Percentiles rank a stretch among this genome's conserved stretches.
Conservation (phyloP, 345 rosid species). For the Lenwebbia sp. region DNA sequence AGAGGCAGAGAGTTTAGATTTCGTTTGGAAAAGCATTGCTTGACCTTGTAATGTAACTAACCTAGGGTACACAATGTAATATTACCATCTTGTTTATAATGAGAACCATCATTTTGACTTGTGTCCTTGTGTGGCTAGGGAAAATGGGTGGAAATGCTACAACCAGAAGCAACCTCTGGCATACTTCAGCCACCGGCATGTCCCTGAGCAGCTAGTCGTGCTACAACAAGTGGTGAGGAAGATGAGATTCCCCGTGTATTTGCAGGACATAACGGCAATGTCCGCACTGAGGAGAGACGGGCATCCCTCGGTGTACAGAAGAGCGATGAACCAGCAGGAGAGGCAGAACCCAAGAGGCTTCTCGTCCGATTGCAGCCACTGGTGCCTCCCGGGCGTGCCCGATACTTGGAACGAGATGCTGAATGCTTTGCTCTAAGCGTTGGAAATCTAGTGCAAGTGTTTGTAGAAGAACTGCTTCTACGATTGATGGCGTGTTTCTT, state of each 20-base stretch:
- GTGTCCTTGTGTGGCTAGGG: conserved; percentile 22
- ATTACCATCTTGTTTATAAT: not conserved
- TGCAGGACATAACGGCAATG: conserved; percentile 78
- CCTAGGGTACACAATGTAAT: not conserved
- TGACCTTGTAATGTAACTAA: not conserved
- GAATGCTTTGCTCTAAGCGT: conserved; percentile 28
- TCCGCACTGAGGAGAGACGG: conserved; percentile 77
- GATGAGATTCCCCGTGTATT: conserved; percentile 66
- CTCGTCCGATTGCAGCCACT: conserved; percentile 85
- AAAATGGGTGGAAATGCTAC: conserved; percentile 82
- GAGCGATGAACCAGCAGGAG: conserved; percentile 35
- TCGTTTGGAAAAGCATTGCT: not conserved
- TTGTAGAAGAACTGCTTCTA: not conserved
- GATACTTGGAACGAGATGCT: conserved; percentile 95
- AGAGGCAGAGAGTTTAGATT: not conserved
- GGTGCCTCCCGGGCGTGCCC: conserved; percentile 98
- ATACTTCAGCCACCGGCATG: conserved; percentile 43
- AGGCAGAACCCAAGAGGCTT: conserved; percentile 30
- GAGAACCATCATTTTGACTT: not conserved
- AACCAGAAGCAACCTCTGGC: conserved; percentile 66
- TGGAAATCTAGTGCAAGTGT: not conserved
- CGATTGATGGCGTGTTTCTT: not conserved
- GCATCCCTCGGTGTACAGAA: conserved; percentile 83
- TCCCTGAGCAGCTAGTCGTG: conserved; percentile 54
- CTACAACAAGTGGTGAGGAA: conserved; percentile 52